Base-by-base conservation (phyloP, 1,139 yeast genomes). In the Wickerhamomyces sp. region DNA sequence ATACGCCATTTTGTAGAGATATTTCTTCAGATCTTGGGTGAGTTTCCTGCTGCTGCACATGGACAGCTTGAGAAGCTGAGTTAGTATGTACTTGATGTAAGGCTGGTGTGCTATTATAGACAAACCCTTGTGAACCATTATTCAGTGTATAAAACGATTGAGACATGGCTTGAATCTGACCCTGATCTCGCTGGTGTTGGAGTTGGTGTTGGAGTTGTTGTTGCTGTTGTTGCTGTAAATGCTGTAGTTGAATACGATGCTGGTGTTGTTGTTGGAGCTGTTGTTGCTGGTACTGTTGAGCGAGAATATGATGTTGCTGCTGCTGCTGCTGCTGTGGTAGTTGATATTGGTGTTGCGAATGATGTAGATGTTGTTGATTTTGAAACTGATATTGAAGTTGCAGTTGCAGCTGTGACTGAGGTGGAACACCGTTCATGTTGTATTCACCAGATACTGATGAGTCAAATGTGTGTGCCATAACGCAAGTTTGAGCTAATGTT, bases 1-100 rank as follows among this genome's bases (percentile, higher is more conserved):
- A 46, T 3, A 48, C 28, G 27, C 44, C 48, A 25, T 39, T 39
- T n/a, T 35, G 28, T 5, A 24, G 7, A 6, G n/a, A 8, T 3
- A 20, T 4, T 10, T 27, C 19, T n/a, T 21, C n/a, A n/a, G 33
- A 13, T 14, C 24, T 28, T 12, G 32, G 22, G 16, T 12, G 14
- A n/a, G 17, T 7, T 26, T 26, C 17, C 6, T n/a, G 16, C 6
- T n/a, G 15, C 16, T 8, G 16, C 17, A 27, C 17, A 14, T 16
- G 29, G n/a, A 24, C n/a, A 14, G 7, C 4, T 12, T 16, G 29
- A 10, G 13, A 5, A 14, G 7, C 4, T 12, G 29, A 5, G 13
- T 7, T 17, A 14, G n/a, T 27, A 7, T 14, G 4, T 13, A 7
- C 16, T 30, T 19, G 32, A 6, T 16, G 18, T 5, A 9, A 20